Base-by-base conservation (phyloP, 2,329 filamentous ascomycete species). In the Nemania sp. region DNA sequence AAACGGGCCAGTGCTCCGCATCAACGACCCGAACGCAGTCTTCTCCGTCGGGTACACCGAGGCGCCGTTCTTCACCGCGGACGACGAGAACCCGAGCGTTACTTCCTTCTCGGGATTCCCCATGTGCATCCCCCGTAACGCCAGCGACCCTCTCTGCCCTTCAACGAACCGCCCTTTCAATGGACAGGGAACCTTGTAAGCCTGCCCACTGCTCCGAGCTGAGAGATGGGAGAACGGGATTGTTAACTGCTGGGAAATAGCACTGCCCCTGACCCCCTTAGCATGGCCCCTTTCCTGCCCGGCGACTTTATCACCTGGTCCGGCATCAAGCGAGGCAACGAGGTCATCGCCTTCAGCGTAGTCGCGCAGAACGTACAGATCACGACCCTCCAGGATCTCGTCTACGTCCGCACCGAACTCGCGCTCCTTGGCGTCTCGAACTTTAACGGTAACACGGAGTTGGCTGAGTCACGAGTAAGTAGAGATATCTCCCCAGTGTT, bases 101-200 rank as follows among this genome's bases (percentile, higher is more conserved):
- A 80, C 79, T 1, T 81, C 83, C 1, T 86, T 84, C 73, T 82
- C 81, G 13, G 84, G 84, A 0, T 86, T 85, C 58, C 84, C 84
- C 1, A 86, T 86, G 84, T 86, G 84, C 64, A 81, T 86, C 20
- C 84, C 83, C 0, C 78, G 84, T 18, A 81, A 80, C 24, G 65
- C 74, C 26, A 77, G 76, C 1, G 80, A 81, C 29, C 76, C 79
- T 0, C 70, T 79, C 1, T 81, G 79, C 55, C 79, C 79, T 3
- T 35, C 76, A 5, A 75, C 72, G 26, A 80, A 81, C 61, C 73
- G 80, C 1, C 79, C 79, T 0, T 76, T 78, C 51, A 62, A 73
- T 1, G 76, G 77, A 1, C 76, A 76, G 5, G 77, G 78, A 13
- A 78, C 75, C 18, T 80, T 80, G 75, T 78, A 61, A 74, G 73